Percentiles rank a stretch among this genome's conserved stretches.
These are phyloP conservation scores for Tulasnella sp. DNA, from an alignment of 768 basidiomycete genomes.

Conservation along the genomic window DNA sequence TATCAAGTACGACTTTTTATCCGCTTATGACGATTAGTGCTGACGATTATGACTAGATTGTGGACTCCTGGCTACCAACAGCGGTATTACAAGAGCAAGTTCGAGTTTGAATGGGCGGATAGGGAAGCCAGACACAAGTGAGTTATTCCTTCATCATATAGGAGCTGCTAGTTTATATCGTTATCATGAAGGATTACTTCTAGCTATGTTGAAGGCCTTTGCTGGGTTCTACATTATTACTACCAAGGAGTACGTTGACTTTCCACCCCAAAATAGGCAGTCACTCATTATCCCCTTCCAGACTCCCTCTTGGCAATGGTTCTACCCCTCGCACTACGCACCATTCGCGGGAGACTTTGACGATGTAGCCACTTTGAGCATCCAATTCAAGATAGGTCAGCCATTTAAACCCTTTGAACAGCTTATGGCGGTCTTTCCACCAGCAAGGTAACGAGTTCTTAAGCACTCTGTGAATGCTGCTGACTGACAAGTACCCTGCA, in stretches of 20 bases:
- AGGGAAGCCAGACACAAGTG: conserved; percentile 61
- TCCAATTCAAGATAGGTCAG: conserved; percentile 64
- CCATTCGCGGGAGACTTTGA: conserved; percentile 94
- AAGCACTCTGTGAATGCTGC: not conserved
- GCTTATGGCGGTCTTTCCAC: conserved; percentile 95
- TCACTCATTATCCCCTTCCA: conserved; percentile 20
- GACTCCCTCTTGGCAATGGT: conserved; percentile 98
- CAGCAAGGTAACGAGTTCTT: conserved; percentile 52
- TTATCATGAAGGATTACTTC: conserved; percentile 48
- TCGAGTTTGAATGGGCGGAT: conserved; percentile 61
- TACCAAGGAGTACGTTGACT: conserved; percentile 77
- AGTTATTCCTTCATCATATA: not conserved
- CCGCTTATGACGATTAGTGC: conserved; percentile 7
- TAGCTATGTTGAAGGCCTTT: conserved; percentile 85
- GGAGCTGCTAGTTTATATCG: not conserved
- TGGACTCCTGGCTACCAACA: conserved; percentile 96
- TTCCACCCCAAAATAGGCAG: conserved; percentile 15
- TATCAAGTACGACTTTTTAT: conserved; percentile 48
- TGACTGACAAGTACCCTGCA: conserved; percentile 23
- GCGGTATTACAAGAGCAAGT: conserved; percentile 91
- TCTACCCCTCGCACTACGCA: conserved; percentile 96
- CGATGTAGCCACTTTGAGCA: conserved; percentile 63
- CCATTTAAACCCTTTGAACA: conserved; percentile 98
- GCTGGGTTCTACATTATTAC: conserved; percentile 95
- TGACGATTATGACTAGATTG: conserved; percentile 39